Evolutionary conservation across 2,329 filamentous ascomycete genomes (phyloP).

Genomic region (Byssochlamys sp.): DNA sequence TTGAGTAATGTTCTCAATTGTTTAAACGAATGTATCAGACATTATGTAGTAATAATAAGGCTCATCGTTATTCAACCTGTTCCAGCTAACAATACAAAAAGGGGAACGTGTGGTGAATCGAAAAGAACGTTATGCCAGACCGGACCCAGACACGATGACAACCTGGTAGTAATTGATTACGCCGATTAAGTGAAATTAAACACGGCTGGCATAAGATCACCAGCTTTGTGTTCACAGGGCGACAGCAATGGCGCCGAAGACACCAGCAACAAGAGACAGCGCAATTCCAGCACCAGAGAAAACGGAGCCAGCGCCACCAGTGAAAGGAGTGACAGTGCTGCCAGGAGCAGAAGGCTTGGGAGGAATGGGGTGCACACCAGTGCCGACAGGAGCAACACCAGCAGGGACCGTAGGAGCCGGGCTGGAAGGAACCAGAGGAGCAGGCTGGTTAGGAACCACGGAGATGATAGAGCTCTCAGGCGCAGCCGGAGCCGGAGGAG

Average conservation of each 20-base stretch:
- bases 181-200: not conserved
- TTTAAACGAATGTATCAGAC: not conserved
- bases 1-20: not conserved
- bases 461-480: not conserved
- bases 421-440: not conserved
- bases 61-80: not conserved
- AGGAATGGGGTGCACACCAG: not conserved
- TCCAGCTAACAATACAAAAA: not conserved
- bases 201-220: not conserved
- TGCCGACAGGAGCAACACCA: not conserved
- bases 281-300: constrained; percentile 1
- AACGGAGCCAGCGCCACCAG: constrained; percentile 4
- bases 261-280: constrained; percentile 2
- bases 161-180: not conserved
- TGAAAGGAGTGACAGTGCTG: not conserved
- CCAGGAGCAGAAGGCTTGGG: not conserved
- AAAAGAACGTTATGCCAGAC: not conserved
- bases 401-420: not conserved
- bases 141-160: not conserved
- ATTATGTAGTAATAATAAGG: not conserved
- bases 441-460: not conserved
- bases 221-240: constrained; percentile 3
- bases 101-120: not conserved
- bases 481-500: not conserved
- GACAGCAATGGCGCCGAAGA: constrained; percentile 7